Base-by-base conservation (phyloP, 805 yeast genomes). In the Huiozyma naganishii region DNA sequence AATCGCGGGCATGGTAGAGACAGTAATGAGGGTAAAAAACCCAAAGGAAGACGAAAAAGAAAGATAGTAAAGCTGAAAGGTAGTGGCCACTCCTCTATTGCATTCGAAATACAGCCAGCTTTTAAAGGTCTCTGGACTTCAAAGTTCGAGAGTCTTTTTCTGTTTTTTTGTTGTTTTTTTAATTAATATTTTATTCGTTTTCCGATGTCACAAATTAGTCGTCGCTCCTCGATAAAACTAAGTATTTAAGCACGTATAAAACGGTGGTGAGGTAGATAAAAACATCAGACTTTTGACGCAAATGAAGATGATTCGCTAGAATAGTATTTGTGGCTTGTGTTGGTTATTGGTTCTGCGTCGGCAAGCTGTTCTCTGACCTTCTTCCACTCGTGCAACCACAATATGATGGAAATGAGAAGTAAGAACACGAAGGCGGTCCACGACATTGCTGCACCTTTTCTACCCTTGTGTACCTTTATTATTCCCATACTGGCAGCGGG, bases 391-490 rank as follows among this genome's bases (percentile, higher is more conserved):
- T 67, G 41, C 7, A 50, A 46, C 45, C 69, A 48, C n/a, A 68
- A 48, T 0, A 72, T 71, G 5, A 70, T 42, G 5, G 70, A 61
- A 6, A 68, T 68, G 2, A 74, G 47, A 5, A 69, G 38, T 29
- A 72, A 47, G 48, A 79, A 73, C 1, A 74, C 52, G 55, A 80
- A 79, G 2, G 77, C 69, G 6, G 72, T 64, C 87, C 87, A 80
- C 0, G 79, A 66, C 72, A 80, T 69, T 0, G 76, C 70, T 27
- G 70, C 69, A 0, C 83, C 80, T 47, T 78, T 68, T 1, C 45
- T 51, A 4, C 86, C 86, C 7, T 55, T 56, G 12, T 56, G 50
- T 1, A 72, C 75, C 9, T 55, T 45, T 0, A 80, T 55, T 9
- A 74, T 66, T 0, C 67, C 62, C 72, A 78, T 67, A 13, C 81